phyloP scores from a whole-genome alignment of 441 rosid genomes.

The Pelargonium australe region DNA sequence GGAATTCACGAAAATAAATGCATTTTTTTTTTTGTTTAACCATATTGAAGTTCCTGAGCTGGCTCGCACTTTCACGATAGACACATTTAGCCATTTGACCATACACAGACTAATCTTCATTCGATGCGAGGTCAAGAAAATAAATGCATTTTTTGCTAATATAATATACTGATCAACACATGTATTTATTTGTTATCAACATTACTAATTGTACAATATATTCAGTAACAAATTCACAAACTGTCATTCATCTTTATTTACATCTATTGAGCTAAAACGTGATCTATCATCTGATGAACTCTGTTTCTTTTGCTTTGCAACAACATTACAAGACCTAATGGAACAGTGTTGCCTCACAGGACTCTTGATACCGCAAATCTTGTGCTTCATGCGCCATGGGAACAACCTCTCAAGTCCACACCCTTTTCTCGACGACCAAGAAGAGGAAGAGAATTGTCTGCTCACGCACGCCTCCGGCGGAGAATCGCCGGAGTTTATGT shows the following conservation, averaged over 20 bases:
- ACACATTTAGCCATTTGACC: too few species aligned
- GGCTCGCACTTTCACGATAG: too few species aligned
- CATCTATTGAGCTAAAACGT: background rate
- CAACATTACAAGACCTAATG: background rate
- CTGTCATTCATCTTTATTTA: background rate
- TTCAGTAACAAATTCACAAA: background rate
- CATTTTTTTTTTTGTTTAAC: too few species aligned
- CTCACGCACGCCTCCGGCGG: background rate
- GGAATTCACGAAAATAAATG: too few species aligned
- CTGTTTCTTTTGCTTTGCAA: background rate
- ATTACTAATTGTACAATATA: too few species aligned
- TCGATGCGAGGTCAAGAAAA: too few species aligned
- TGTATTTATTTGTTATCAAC: too few species aligned
- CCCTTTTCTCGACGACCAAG: conserved; percentile 38
- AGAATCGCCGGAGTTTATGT: background rate
- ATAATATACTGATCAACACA: background rate
- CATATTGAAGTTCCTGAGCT: too few species aligned
- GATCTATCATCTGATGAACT: background rate
- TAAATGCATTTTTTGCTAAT: too few species aligned
- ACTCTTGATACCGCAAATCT: conserved; percentile 50
- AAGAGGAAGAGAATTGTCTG: background rate
- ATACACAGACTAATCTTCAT: too few species aligned
- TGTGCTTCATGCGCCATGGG: conserved; percentile 68
- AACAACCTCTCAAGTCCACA: conserved; percentile 62
- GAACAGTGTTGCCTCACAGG: conserved; percentile 19